Conservation (phyloP, 169 alveolate genomes). For the Plasmodium vivax region DNA sequence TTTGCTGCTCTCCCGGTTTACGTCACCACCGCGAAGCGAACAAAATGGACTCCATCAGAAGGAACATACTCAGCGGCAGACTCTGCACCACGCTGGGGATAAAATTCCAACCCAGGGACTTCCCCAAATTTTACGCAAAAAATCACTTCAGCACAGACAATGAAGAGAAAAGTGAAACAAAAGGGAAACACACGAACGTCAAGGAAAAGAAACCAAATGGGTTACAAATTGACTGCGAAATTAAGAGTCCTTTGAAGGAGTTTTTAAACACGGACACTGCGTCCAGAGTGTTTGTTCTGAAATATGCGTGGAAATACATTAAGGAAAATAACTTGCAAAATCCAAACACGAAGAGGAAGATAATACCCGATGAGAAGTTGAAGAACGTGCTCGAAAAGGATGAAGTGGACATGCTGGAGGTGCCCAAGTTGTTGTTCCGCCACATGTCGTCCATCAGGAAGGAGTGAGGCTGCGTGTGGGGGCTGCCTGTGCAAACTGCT, state of each 20-base stretch:
- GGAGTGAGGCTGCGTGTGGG: not conserved
- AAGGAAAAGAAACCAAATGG: slow-evolving; percentile 72
- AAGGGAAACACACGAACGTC: not conserved
- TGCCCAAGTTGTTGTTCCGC: slow-evolving; percentile 38
- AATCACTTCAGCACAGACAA: slow-evolving; percentile 36
- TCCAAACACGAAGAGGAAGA: slow-evolving; percentile 67
- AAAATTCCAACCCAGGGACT: not conserved
- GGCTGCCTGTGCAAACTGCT: not conserved
- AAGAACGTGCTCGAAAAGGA: slow-evolving; percentile 59
- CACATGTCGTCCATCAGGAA: slow-evolving; percentile 46
- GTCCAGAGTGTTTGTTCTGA: slow-evolving; percentile 59
- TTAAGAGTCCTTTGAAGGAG: slow-evolving; percentile 62
- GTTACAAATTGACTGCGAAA: slow-evolving; percentile 63
- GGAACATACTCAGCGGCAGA: not conserved
- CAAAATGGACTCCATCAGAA: slow-evolving; percentile 20
- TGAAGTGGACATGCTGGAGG: slow-evolving; percentile 66
- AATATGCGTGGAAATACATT: slow-evolving; percentile 72
- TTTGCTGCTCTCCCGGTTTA: not conserved
- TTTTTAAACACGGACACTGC: slow-evolving; percentile 61
- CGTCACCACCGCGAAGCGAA: not conserved
- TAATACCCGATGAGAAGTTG: slow-evolving; percentile 57
- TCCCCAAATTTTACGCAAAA: slow-evolving; percentile 3
- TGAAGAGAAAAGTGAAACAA: not conserved
- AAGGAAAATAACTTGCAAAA: slow-evolving; percentile 72
- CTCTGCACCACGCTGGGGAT: not conserved